Conservation (phyloP, 1,139 yeast genomes). For the Candida anutae region DNA sequence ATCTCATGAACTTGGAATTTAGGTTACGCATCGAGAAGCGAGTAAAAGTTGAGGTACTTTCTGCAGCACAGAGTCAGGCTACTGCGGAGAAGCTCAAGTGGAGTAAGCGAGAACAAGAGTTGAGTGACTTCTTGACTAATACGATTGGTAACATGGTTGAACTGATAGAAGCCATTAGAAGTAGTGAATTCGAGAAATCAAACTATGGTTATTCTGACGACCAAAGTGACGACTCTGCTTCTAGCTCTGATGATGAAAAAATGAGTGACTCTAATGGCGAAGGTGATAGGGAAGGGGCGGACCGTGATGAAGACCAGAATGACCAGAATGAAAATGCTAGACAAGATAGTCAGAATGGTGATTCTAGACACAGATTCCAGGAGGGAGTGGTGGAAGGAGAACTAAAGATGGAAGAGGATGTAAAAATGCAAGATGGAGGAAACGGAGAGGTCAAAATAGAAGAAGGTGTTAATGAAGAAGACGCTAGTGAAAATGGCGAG, state of each 20-base stretch:
- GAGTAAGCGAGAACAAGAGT: conserved; percentile 29
- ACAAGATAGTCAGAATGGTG: conserved; percentile 6
- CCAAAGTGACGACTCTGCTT: too few species aligned
- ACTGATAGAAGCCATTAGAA: conserved; percentile 23
- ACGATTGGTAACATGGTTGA: conserved; percentile 23
- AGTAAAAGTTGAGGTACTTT: conserved; percentile 30
- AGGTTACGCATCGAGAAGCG: conserved; percentile 24
- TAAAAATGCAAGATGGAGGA: conserved; percentile 6
- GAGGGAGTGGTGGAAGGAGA: conserved; percentile 7
- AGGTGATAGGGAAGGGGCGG: conserved; percentile 4
- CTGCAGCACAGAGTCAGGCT: conserved; percentile 24
- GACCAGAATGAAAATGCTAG: conserved; percentile 4
- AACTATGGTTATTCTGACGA: conserved; percentile 7
- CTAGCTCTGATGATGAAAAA: conserved; percentile 7
- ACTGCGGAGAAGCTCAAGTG: conserved; percentile 30
- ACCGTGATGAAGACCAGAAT: conserved; percentile 7
- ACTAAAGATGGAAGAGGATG: conserved; percentile 7
- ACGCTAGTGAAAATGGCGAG: conserved; percentile 6
- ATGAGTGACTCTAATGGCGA: conserved; percentile 9
- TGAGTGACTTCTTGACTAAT: conserved; percentile 29
- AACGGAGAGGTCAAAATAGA: conserved; percentile 7
- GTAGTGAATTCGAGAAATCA: conserved; percentile 13
- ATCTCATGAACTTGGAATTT: conserved; percentile 28
- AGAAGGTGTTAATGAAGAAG: conserved; percentile 6
- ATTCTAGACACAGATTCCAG: conserved; percentile 6